Evolutionary conservation across 1,284 basidiomycete species (phyloP).

Genomic region (Boletus smithii): DNA sequence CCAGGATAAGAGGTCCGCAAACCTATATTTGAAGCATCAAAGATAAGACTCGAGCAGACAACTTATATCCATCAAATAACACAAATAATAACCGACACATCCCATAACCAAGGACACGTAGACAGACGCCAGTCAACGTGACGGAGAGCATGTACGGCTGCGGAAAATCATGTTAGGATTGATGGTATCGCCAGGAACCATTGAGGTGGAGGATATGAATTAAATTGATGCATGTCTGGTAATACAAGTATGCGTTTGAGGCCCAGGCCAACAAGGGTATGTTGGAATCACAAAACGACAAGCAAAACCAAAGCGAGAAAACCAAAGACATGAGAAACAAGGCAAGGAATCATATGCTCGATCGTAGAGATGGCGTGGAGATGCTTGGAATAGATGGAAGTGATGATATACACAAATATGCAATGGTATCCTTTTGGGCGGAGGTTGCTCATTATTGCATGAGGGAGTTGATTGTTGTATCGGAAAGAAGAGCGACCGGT

Average conservation of each 20-base stretch:
- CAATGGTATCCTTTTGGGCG: conserved; percentile 30
- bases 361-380: conserved; percentile 27
- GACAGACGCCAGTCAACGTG: neutral
- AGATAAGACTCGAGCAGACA: conserved; percentile 3
- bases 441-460: conserved; percentile 12
- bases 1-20: neutral
- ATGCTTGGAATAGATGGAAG: conserved; percentile 34
- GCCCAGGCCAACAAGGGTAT: conserved; percentile 24
- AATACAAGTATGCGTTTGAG: conserved; percentile 33
- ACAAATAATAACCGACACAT: neutral
- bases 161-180: conserved; percentile 9
- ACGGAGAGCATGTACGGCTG: conserved; percentile 1
- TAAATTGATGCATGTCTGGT: conserved; percentile 33
- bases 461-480: neutral
- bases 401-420: conserved; percentile 36
- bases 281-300: conserved; percentile 31
- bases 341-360: conserved; percentile 21
- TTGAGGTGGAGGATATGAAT: conserved; percentile 23
- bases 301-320: conserved; percentile 28
- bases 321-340: conserved; percentile 27
- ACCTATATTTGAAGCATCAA: neutral
- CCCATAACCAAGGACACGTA: neutral
- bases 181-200: conserved; percentile 3
- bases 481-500: neutral
- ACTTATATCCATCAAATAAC: neutral